Base-by-base conservation (phyloP, 2,329 filamentous ascomycete species). In the Diaporthe citriasiana region DNA sequence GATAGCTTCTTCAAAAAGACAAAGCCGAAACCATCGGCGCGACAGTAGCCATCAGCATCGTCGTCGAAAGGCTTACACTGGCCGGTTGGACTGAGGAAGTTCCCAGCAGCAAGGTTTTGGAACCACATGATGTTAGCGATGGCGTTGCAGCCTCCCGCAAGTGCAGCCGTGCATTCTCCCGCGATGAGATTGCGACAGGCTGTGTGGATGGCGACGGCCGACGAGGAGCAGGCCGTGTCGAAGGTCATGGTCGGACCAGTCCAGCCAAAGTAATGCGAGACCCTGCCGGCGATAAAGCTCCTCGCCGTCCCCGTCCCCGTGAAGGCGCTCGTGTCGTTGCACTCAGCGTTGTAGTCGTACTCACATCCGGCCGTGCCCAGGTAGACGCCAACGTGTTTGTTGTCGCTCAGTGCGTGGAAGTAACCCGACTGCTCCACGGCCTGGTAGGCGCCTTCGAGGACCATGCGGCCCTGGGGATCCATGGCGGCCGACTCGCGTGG, bases 1-100 rank as follows among this genome's bases (percentile, higher is more conserved):
- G 82, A 79, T 0, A 89, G 78, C 22, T 77, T 82, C 80, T 90
- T 90, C 0, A 91, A 74, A 4, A 89, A 77, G 0, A 90, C 77
- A 0, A 80, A 75, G 0, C 77, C 85, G 6, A 82, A 76, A 0
- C 85, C 88, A 68, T 91, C 89, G 1, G 83, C 88, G 2, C 88
- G 82, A 12, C 84, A 88, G 74, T 89, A 91, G 0, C 89, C 89
- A 73, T 88, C 83, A 12, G 79, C 81, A 0, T n/a, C 17, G 0
- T 70, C 74, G 35, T 82, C 81, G 66, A 82, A 84, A 0, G 82
- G 76, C 73, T 81, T 82, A 72, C 79, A 82, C 68, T 79, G 76
- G 0, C 82, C 82, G 0, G 80, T 80, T 1, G 77, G 76, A 66
- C 79, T 81, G 0, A 81, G 76, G 47, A 83, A 81, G 7, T 78